Evolutionary conservation across 2,329 filamentous ascomycete genomes (phyloP), one percentile per base, ranked within the genome.

Genomic region (Purpureocillium lavendulum): DNA sequence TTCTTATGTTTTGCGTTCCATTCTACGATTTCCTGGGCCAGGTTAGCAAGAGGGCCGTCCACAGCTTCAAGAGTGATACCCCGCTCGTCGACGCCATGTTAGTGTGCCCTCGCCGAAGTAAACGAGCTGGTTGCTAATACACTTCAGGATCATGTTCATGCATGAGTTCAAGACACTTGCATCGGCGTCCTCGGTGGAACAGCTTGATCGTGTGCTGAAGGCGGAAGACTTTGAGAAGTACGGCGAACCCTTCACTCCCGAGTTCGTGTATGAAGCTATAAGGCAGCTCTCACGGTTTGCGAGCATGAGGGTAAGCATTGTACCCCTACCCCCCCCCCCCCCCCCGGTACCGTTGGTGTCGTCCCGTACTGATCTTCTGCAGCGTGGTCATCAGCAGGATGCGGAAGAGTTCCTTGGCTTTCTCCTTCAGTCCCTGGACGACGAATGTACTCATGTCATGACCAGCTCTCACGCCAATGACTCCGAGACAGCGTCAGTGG

Each of bases 391-490:
- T 52, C 92, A 98, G 59, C 90, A 98, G 68, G 92, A 98, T 65
- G 92, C 92, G 1, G 88, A 98, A 57, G 92, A 98, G 56, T 98
- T 98, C 50, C 69, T 98, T 17, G 90, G 89, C 1, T 94, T 97
- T 58, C 70, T 98, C 28, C 71, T 98, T 4, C 89, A 95, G 54
- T 87, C 87, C 35, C 76, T 98, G 28, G 89, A 96, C 52, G 89
- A 97, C 48, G 92, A 98, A 60, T 96, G 89, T 57, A 78, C 80
- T 13, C 74, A 81, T 41, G 81, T 90, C 35, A 84, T 94, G 66
- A 55, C 51, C 32, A 58, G 42, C 33, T 40, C 51, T 9, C 33
- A 39, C 11, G 76, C 77, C 47, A 67, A 66, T 41, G 64, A 67
- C 6, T 56, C 54, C 10, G 49, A 59, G 2, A 57, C 58, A 11